Conservation (phyloP, 495 filamentous ascomycete species). For the Penicillium cosmopolitanum region DNA sequence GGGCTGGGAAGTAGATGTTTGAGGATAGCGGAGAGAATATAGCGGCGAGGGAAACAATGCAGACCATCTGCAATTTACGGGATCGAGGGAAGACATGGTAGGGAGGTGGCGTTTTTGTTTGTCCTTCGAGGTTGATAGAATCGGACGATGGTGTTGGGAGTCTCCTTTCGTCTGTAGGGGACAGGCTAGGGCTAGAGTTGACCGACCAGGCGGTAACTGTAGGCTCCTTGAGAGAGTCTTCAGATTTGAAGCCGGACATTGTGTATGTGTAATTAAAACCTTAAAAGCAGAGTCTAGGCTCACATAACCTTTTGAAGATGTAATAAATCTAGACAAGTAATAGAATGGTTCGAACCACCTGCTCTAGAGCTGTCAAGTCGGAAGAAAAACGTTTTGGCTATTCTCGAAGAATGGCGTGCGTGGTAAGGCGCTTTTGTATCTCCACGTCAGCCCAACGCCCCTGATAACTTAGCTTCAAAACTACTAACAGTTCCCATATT, state of each 20-base stretch:
- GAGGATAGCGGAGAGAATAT: constrained; percentile 69
- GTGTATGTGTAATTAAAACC: constrained; percentile 7
- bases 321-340: constrained; percentile 14
- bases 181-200: constrained; percentile 21
- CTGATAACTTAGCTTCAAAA: constrained; percentile 15
- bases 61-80: constrained; percentile 64
- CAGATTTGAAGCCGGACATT: constrained; percentile 18
- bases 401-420: constrained; percentile 14
- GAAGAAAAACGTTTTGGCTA: constrained; percentile 2
- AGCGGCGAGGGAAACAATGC: constrained; percentile 58
- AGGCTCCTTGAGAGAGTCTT: constrained; percentile 22
- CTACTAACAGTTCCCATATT: constrained; percentile 19
- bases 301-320: constrained; percentile 6
- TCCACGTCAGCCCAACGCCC: constrained; percentile 15
- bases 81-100: constrained; percentile 61
- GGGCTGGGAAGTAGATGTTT: constrained; percentile 79
- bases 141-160: constrained; percentile 22
- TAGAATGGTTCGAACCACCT: constrained; percentile 1
- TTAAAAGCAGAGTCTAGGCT: constrained; percentile 1
- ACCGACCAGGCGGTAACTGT: constrained; percentile 20
- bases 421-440: constrained; percentile 23
- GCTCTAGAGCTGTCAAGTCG: constrained; percentile 6
- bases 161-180: constrained; percentile 22
- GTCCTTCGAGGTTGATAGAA: constrained; percentile 30
- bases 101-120: constrained; percentile 20